phyloP scores from a whole-genome alignment of 495 filamentous ascomycete species.

The Sphaerosporella brunnea region DNA sequence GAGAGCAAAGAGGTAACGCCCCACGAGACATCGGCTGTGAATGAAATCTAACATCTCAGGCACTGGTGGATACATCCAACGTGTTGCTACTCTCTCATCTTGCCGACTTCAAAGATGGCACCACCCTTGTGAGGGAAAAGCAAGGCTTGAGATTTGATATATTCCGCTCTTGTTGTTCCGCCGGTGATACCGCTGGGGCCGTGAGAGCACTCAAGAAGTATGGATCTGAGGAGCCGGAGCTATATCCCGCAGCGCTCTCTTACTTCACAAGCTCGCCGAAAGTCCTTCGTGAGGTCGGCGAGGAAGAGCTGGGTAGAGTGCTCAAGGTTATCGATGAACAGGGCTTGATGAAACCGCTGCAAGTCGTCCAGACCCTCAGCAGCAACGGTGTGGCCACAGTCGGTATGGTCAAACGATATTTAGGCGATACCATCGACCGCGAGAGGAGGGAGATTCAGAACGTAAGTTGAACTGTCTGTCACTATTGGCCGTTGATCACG shows the following conservation, averaged over 20 bases:
- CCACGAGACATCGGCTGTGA: not conserved
- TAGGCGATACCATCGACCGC: conserved; percentile 68
- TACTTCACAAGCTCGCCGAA: conserved; percentile 78
- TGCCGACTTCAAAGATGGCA: conserved; percentile 76
- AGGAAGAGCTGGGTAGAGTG: conserved; percentile 60
- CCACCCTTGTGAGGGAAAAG: conserved; percentile 80
- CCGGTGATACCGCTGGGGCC: conserved; percentile 77
- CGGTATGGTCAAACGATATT: conserved; percentile 89
- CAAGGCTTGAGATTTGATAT: conserved; percentile 87
- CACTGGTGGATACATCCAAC: conserved; percentile 84
- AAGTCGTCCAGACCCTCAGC: conserved; percentile 86
- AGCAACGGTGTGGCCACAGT: conserved; percentile 79
- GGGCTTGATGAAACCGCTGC: conserved; percentile 83
- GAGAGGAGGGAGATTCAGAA: conserved; percentile 69
- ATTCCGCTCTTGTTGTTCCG: conserved; percentile 88
- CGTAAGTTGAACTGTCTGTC: conserved; percentile 29
- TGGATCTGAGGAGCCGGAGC: conserved; percentile 73
- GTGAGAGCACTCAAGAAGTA: conserved; percentile 81
- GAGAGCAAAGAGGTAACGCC: conserved; percentile 49
- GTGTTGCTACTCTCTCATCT: conserved; percentile 83
- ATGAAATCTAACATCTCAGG: conserved; percentile 27
- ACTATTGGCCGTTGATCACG: not conserved
- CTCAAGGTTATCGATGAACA: conserved; percentile 75
- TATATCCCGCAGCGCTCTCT: conserved; percentile 80
- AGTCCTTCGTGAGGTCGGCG: conserved; percentile 71